Evolutionary conservation across 768 basidiomycete genomes (phyloP), one percentile per base, ranked within the genome.

Genomic region (Leccinum subgranulosum): DNA sequence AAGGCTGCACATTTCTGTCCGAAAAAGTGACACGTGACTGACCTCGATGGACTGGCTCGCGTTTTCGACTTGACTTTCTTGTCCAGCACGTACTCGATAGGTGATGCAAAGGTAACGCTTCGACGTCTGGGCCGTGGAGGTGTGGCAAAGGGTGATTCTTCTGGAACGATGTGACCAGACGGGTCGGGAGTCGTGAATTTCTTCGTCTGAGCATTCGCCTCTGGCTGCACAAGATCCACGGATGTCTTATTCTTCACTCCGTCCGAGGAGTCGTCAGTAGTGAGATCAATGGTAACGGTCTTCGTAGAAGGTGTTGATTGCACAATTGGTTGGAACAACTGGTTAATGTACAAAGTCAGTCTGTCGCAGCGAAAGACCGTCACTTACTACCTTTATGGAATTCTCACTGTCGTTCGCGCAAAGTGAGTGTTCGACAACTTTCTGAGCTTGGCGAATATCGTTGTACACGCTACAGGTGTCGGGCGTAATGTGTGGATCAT

Each of bases 211-310:
- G n/a, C n/a, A 9, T 23, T 25, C 11, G 33, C 21, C 25, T 39
- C 55, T 29, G 56, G 31, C 51, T 14, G 21, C 23, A 41, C 7
- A 41, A 27, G 19, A 17, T 31, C 23, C n/a, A 25, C 10, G 14
- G 51, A 36, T 8, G 29, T 14, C 49, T 55, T 25, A n/a, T 10
- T 45, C 19, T 52, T 53, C 48, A 48, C 58, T 45, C 49, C 64
- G 28, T 50, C 57, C 10, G 72, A 73, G 27, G 69, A 59, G 4
- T 55, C 56, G 45, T 76, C 73, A 19, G 65, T 58, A n/a, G 78
- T 81, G 54, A 82, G 71, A 65, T 84, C 81, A 56, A 81, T 76
- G 45, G 74, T 78, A 8, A 71, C 62, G 21, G 60, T 58, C 45
- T 75, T 61, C 21, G 54, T 59, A 61, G 51, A 55, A 33, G 66